Conservation (phyloP, 768 basidiomycete genomes). For the Amanita fuliginea region DNA sequence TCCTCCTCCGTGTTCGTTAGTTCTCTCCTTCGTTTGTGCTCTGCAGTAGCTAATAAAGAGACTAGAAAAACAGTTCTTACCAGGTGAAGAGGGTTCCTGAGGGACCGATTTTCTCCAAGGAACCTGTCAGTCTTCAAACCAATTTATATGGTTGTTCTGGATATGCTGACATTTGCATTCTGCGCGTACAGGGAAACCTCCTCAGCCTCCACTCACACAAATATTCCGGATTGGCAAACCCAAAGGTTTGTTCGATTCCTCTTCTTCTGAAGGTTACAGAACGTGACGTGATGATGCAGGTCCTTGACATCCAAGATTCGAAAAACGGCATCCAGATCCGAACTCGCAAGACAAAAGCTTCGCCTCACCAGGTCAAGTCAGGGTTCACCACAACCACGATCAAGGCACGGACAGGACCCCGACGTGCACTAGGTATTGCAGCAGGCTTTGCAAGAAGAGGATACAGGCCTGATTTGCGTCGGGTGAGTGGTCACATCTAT, state of each 20-base stretch:
- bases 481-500: conserved; percentile 36
- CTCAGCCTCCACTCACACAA: conserved; percentile 86
- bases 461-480: conserved; percentile 71
- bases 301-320: conserved; percentile 50
- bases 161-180: background rate
- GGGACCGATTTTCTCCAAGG: conserved; percentile 75
- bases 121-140: conserved; percentile 47
- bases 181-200: conserved; percentile 62
- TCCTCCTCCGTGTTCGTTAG: conserved; percentile 70
- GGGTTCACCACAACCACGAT: conserved; percentile 40
- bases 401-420: conserved; percentile 58
- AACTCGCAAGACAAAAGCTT: conserved; percentile 54
- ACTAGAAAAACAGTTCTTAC: conserved; percentile 76
- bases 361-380: conserved; percentile 36
- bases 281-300: conserved; percentile 27
- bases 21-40: background rate
- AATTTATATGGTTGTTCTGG: background rate
- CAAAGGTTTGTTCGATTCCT: conserved; percentile 43
- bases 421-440: conserved; percentile 59
- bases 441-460: conserved; percentile 49
- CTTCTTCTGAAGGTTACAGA: background rate
- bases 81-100: conserved; percentile 66
- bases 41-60: background rate
- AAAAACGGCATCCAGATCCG: conserved; percentile 46
- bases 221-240: conserved; percentile 81